phyloP scores from a whole-genome alignment of 176 grass and related monocot species.

The bread wheat (Triticum aestivum) region DNA sequence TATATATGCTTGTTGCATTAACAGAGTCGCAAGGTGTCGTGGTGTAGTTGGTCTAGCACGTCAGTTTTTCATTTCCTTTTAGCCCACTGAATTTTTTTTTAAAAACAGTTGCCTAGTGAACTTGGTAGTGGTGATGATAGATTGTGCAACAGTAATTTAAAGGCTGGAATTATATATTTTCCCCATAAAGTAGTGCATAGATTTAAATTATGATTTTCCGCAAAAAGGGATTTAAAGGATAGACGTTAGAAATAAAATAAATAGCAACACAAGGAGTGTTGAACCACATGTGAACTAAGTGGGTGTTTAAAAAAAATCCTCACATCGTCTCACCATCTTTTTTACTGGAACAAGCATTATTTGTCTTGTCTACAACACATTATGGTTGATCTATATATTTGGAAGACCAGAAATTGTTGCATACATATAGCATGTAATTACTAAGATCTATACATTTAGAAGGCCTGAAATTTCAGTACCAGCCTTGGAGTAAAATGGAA shows the following conservation, averaged over 20 bases:
- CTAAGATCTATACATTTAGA: background rate
- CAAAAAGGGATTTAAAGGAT: background rate
- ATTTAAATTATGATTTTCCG: background rate
- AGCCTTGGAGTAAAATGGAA: background rate
- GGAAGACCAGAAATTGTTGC: background rate
- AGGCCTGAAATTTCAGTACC: background rate
- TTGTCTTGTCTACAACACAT: background rate
- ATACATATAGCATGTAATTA: background rate
- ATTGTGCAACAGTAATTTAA: background rate
- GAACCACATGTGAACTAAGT: background rate
- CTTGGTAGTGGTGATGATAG: background rate
- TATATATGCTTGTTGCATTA: background rate
- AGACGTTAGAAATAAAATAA: background rate
- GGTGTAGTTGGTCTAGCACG: constrained; percentile 2
- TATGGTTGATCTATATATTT: background rate
- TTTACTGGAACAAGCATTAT: background rate
- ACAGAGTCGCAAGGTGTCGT: background rate
- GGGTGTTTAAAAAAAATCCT: background rate
- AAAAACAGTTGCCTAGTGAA: background rate
- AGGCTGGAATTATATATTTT: background rate
- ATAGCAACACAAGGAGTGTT: background rate
- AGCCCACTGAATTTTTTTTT: no score
- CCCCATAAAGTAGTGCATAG: background rate
- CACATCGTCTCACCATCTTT: background rate
- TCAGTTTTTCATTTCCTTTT: background rate